Evolutionary conservation across 345 rosid genomes (phyloP).

Genomic region (Clausena lansium): DNA sequence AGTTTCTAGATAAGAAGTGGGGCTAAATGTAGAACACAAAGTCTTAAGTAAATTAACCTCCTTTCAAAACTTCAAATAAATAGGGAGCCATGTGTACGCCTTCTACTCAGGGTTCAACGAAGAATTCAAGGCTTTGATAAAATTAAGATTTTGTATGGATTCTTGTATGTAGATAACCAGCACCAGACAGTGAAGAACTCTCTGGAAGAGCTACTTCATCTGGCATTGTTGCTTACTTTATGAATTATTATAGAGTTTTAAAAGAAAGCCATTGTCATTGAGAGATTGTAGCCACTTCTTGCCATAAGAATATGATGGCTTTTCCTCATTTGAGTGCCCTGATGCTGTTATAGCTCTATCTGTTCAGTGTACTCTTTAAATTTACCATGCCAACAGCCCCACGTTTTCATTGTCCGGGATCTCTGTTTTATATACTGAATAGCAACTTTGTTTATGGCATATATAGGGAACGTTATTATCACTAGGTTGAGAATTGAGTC

Average conservation of each 20-base stretch:
- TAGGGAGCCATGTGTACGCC: not conserved
- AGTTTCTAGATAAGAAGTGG: not conserved
- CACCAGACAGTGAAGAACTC: not conserved
- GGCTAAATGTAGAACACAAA: not conserved
- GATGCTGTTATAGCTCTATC: not conserved
- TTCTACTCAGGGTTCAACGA: not conserved
- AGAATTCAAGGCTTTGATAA: not conserved
- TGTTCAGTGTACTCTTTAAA: not conserved
- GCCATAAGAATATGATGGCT: not conserved
- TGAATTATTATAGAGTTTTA: not conserved
- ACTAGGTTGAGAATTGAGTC: not conserved
- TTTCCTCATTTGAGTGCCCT: not conserved
- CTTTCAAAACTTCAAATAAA: not conserved
- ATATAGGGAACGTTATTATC: not conserved
- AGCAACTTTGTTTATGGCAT: too few relatives aligned
- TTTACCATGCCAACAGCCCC: not conserved
- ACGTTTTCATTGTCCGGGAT: not conserved
- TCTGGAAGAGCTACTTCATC: not conserved
- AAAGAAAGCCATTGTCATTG: not conserved
- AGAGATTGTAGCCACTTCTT: not conserved
- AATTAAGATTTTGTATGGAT: not conserved
- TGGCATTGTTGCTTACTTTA: not conserved
- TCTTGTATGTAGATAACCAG: not conserved
- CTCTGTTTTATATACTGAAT: not conserved
- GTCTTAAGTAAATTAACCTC: not conserved